Base-by-base conservation (phyloP, 305 asterid genomes). In the Caryopteris hybrid region DNA sequence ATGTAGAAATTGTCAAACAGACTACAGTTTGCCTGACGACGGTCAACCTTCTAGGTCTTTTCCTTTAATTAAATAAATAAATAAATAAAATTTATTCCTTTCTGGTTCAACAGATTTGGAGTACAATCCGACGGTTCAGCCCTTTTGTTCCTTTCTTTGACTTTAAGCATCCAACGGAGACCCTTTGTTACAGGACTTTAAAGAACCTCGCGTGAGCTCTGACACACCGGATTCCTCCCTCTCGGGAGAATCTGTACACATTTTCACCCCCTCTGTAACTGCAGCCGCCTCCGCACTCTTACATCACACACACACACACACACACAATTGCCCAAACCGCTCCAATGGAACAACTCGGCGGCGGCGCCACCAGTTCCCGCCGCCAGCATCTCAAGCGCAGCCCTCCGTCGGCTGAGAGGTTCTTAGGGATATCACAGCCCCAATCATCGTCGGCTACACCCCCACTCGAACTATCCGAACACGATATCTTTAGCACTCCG, bases 401-500 rank as follows among this genome's bases (percentile, higher is more conserved):
- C 48, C 48, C 75, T 1, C 75, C 75, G 10, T 68, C 79, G 21
- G 68, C 84, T 8, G 83, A 78, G 9, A 79, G 92, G 13, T 75
- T 74, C 57, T 54, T 88, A 46, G 70, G 76, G 33, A 52, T 71
- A 21, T 73, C 61, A 42, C 69, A 72, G 47, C 74, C 85, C 8
- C 76, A 56, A 13, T 34, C 53, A 33, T n/a, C 76, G 54, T 11
- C 72, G 39, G 6, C 78, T 45, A 3, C 81, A 12, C 56, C 77
- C 12, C 69, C 81, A 25, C 48, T 78, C 31, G 88, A 83, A 36
- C 82, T 83, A 43, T 71, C 86, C 68, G 88, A 83, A 52, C 63
- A 81, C 38, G 88, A 83, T 42, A 83, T 83, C 36, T 83, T 83
- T 75, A 67, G 62, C 76, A 66, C 77, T 6, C 74, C 77, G 2